Evolutionary conservation across 1,139 yeast species (phyloP).

Genomic region (Debaryomyces psychrophilus): DNA sequence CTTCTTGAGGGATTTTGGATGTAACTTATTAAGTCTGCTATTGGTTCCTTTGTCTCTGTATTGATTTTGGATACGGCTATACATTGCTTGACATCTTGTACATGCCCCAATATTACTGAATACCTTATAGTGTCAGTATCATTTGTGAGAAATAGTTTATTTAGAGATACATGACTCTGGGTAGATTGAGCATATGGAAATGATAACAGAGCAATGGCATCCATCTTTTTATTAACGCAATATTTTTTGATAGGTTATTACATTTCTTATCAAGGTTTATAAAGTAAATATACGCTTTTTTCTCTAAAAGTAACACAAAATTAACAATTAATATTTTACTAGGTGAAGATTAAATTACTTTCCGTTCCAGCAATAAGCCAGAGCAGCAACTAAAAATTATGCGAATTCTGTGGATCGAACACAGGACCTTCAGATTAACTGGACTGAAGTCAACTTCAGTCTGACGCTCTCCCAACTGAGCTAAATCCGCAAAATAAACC

Average conservation of each 20-base stretch:
- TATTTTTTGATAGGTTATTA: neutral
- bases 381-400: constrained; percentile 18
- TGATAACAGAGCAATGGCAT: constrained; percentile 18
- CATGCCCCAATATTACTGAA: constrained; percentile 19
- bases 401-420: constrained; percentile 60
- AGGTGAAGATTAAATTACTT: no score
- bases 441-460: constrained; percentile 60
- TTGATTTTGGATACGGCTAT: constrained; percentile 19
- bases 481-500: constrained; percentile 46
- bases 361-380: no score
- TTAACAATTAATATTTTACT: no score
- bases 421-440: constrained; percentile 68
- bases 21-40: constrained; percentile 25
- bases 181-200: constrained; percentile 31
- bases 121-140: constrained; percentile 25
- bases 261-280: neutral
- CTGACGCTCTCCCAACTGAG: constrained; percentile 93
- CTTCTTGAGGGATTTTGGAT: constrained; percentile 26
- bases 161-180: constrained; percentile 22
- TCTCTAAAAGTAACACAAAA: neutral
- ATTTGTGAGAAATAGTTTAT: constrained; percentile 28
- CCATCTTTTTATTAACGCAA: constrained; percentile 8
- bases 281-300: neutral
- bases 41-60: constrained; percentile 17
- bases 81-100: constrained; percentile 16